phyloP scores from a whole-genome alignment of 495 filamentous ascomycete genomes.

The Trichocladium antarcticum region DNA sequence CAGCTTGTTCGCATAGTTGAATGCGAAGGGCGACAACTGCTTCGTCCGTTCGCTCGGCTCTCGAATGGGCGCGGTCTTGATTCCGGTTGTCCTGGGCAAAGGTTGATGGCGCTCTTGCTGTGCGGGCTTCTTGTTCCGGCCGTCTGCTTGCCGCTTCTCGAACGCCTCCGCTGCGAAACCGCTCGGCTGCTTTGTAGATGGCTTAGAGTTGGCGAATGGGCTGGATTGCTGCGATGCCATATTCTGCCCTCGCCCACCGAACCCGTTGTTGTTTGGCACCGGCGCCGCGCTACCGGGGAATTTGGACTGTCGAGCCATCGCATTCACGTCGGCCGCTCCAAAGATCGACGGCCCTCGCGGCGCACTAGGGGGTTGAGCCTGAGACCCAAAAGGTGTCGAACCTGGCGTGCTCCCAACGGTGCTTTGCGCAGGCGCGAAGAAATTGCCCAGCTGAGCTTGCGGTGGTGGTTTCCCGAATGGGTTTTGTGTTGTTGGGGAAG shows the following conservation, averaged over 20 bases:
- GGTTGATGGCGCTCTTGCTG: conserved; percentile 4
- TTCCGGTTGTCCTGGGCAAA: background rate
- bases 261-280: background rate
- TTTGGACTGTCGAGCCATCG: conserved; percentile 2
- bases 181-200: background rate
- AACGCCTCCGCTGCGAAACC: background rate
- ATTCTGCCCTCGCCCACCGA: conserved; percentile 2
- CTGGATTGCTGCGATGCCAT: background rate
- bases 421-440: background rate
- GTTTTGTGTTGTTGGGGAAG: background rate
- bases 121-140: conserved; percentile 9
- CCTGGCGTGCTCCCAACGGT: background rate
- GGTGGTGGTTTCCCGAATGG: conserved; percentile 4
- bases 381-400: conserved; percentile 7
- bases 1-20: conserved; percentile 33
- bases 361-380: background rate
- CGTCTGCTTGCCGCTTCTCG: background rate
- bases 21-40: conserved; percentile 24
- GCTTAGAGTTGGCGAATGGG: background rate
- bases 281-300: background rate
- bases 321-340: background rate
- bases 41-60: conserved; percentile 20
- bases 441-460: background rate
- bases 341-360: background rate
- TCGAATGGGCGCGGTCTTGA: background rate